A percentile compares a stretch with the other conserved stretches of the same genome.
phyloP scores from a whole-genome alignment of 2,329 filamentous ascomycete genomes.

The Pseudophaeomoniella oleicola region DNA sequence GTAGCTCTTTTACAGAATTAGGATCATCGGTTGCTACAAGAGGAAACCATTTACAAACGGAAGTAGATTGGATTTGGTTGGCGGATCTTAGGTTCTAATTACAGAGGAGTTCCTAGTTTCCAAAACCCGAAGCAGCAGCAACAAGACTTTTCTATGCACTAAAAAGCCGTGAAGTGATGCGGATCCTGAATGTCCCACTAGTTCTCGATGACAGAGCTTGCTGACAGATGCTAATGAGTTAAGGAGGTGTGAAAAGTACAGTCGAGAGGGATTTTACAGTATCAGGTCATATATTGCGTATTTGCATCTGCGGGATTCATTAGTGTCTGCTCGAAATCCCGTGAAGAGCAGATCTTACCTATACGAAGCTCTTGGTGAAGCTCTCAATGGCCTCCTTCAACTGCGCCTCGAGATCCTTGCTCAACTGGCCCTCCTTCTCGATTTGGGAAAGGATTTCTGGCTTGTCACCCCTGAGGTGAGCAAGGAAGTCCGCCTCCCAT shows the following conservation, averaged over 20 bases:
- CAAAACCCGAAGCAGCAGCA: too few species aligned
- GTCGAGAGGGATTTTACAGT: background rate
- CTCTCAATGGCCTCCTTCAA: slow-evolving; percentile 54
- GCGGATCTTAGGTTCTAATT: too few species aligned
- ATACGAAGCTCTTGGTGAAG: slow-evolving; percentile 91
- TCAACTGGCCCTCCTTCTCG: slow-evolving; percentile 88
- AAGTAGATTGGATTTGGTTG: too few species aligned
- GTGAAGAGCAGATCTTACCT: slow-evolving; percentile 10
- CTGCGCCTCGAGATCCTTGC: slow-evolving; percentile 65
- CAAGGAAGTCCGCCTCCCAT: slow-evolving; percentile 91
- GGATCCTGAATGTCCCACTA: too few species aligned
- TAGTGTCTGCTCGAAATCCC: background rate
- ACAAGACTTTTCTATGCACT: too few species aligned
- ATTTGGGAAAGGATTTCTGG: slow-evolving; percentile 68
- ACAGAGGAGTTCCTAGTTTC: too few species aligned
- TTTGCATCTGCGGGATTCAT: background rate
- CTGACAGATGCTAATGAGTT: background rate
- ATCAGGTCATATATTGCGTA: background rate
- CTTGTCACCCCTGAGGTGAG: slow-evolving; percentile 86
- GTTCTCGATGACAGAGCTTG: background rate
- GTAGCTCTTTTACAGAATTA: too few species aligned
- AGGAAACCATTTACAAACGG: too few species aligned
- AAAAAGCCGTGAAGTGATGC: too few species aligned
- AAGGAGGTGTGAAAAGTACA: background rate
- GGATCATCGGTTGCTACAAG: too few species aligned